Evolutionary conservation across 1,284 basidiomycete genomes (phyloP), one percentile per base, ranked within the genome.

Genomic region (Pseudozyma sp.): DNA sequence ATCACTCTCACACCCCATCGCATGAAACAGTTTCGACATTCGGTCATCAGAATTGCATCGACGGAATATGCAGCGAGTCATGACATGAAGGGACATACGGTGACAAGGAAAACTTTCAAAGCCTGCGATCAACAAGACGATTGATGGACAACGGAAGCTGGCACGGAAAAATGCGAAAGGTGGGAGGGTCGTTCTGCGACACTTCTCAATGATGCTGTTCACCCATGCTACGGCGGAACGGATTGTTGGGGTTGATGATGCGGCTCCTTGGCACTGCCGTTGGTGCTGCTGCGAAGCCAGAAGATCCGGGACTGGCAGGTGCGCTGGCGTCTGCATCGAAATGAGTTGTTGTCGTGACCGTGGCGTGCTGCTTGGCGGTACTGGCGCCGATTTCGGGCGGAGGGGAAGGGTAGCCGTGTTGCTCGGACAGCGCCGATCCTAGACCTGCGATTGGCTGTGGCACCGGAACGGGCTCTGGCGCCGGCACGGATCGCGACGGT

Each of bases 231-330:
- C 54, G 58, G 1, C 78, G 66, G 67, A 79, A 79, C 9, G 78
- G 78, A 35, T 79, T 78, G 50, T 76, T 79, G 5, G 77, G 75
- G 39, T 78, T 79, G 43, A 72, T 6, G 14, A 64, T 71, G 37
- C 63, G 54, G 14, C 58, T 69, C 7, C 66, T 50, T 10, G 61
- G 58, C 24, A 55, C 47, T 13, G 46, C 53, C 16, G 50, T 31
- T 19, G 33, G 5, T 16, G 40, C 14, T n/a, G 49, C 44, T 34
- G 54, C 44, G 39, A 64, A 61, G 11, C 57, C 61, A 17, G 66
- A 66, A 24, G 60, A 56, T 17, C 62, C 59, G 13, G 72, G 63
- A 29, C 57, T 57, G 14, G 46, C 54, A 7, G 67, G 51, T 8
- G 52, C 54, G 44, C 61, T 55, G 16, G 37, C 34, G 48, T 49